These are phyloP conservation scores for Lepiota subincarnata DNA, from an alignment of 768 basidiomycete genomes.

Conservation along the genomic window DNA sequence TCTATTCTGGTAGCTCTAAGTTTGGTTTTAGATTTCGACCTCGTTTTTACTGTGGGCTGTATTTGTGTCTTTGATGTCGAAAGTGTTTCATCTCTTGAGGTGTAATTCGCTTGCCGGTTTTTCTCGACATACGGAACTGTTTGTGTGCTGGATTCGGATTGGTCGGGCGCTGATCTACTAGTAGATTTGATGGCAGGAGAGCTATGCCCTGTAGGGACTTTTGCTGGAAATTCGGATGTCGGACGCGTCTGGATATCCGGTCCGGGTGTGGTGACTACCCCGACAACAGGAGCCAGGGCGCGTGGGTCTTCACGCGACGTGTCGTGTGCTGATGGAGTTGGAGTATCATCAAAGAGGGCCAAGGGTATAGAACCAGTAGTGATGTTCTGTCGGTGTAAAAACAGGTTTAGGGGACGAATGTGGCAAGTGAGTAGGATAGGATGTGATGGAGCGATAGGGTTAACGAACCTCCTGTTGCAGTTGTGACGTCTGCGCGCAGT, in stretches of 20 bases:
- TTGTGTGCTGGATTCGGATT: not conserved
- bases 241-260: too few species aligned
- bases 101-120: not conserved
- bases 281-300: too few species aligned
- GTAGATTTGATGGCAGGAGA: not conserved
- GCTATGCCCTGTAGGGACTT: not conserved
- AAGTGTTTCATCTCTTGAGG: slow-evolving; percentile 14
- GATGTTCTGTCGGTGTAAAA: too few species aligned
- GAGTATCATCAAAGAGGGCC: too few species aligned
- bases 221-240: not conserved
- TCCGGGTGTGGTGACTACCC: too few species aligned
- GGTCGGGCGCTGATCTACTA: not conserved
- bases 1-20: slow-evolving; percentile 38
- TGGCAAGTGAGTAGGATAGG: not conserved
- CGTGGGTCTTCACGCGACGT: too few species aligned
- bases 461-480: not conserved
- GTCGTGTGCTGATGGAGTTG: too few species aligned
- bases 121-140: not conserved
- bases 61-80: slow-evolving; percentile 20
- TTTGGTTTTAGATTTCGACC: slow-evolving; percentile 26
- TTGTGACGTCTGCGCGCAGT: not conserved
- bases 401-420: not conserved
- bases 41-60: slow-evolving; percentile 16
- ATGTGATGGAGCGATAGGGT: not conserved
- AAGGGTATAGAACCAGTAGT: too few species aligned